Evolutionary conservation across 257 asterid species (phyloP), one percentile per base, ranked within the genome.

Genomic region (Salvia rosmarinus): DNA sequence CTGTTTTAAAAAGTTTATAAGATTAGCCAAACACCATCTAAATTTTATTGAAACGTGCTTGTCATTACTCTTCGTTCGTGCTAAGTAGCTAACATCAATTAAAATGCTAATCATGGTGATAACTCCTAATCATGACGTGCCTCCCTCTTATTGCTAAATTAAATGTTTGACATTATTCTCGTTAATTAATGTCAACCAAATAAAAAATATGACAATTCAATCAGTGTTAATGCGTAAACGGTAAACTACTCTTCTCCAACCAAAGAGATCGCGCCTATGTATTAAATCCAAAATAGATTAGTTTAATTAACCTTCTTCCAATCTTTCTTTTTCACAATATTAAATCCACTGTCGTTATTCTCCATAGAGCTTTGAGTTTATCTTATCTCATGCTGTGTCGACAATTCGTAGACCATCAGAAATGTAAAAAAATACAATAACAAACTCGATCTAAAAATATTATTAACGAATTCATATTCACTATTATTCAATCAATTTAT

Each of bases 61-160:
- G 70, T 75, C 64, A 67, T 46, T 67, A 58, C 32, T 30, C 16
- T 44, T 23, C 10, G 42, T 44, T 23, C 10, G 42, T 19, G 19
- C 11, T 23, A 55, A 37, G 44, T 49, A 49, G 39, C 28, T 19
- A 46, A 10, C 30, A 40, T 28, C 17, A 39, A 40, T 21, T 47
- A 25, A 21, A 51, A n/a, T 28, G 40, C 43, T 32, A 68, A 68
- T 75, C 49, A 60, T 21, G 56, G n/a, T 30, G 66, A 51, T 58
- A 47, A 68, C 64, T 64, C 56, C 79, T 37, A 75, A 67, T 21
- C 19, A n/a, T 37, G 65, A 49, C 64, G 49, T 68, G 65, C 74
- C 30, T 43, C 52, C 68, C 62, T 62, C 60, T 44, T 17, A 32
- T 34, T 42, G 58, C 9, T 9, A 17, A 52, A 52, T 12, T 21